Percentiles rank a stretch among this genome's conserved stretches.
Evolutionary conservation across 2,329 filamentous ascomycete genomes (phyloP).

Genomic region (Calonectria crousiana): DNA sequence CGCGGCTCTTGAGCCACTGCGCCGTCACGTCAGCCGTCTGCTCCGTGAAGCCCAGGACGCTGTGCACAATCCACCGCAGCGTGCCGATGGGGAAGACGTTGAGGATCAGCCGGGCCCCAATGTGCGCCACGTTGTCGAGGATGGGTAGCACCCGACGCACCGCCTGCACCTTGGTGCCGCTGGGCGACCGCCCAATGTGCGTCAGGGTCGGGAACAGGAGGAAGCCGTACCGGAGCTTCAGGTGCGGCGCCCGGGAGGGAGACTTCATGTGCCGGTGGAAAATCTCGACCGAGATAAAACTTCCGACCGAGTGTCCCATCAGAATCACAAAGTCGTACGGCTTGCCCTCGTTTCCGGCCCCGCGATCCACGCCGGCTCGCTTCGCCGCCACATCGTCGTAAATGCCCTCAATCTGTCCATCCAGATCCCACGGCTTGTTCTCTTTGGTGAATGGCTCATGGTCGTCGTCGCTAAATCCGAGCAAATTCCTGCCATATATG

Average conservation of each 20-base stretch:
- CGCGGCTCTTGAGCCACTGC: conserved; percentile 66
- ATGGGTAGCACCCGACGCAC: conserved; percentile 57
- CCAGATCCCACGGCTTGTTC: conserved; percentile 63
- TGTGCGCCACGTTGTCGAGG: conserved; percentile 56
- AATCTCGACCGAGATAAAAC: conserved; percentile 78
- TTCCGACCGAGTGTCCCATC: conserved; percentile 80
- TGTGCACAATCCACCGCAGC: conserved; percentile 58
- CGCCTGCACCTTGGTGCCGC: conserved; percentile 60
- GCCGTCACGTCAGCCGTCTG: conserved; percentile 64
- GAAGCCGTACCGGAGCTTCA: conserved; percentile 65
- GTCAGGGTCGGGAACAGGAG: conserved; percentile 81
- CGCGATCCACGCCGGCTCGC: conserved; percentile 43
- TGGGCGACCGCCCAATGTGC: conserved; percentile 74
- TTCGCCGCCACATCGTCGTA: conserved; percentile 53
- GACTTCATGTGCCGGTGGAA: conserved; percentile 67
- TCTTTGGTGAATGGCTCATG: conserved; percentile 58
- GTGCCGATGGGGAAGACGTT: conserved; percentile 53
- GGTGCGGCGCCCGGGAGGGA: conserved; percentile 47
- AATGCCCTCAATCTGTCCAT: conserved; percentile 63
- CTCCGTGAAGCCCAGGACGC: conserved; percentile 60
- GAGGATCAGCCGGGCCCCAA: conserved; percentile 57
- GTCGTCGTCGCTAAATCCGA: conserved; percentile 69
- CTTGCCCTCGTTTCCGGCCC: conserved; percentile 40
- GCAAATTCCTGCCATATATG: conserved; percentile 69
- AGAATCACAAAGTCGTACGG: conserved; percentile 72